Evolutionary conservation across 1,139 yeast species (phyloP), one percentile per base, ranked within the genome.

Genomic region (Pichiaceae sp.): DNA sequence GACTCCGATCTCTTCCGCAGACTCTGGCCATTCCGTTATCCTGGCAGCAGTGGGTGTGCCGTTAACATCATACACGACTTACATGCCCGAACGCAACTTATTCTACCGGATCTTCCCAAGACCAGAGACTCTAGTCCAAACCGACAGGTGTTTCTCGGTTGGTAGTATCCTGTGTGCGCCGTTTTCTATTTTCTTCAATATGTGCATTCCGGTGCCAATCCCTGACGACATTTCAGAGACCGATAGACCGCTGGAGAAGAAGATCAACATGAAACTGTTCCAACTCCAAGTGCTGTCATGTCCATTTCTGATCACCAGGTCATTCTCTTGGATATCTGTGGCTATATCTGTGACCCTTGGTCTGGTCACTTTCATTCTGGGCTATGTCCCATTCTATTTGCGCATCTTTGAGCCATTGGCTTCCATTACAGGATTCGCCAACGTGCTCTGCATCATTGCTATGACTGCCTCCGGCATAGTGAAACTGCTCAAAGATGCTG

Each of bases 381-480:
- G n/a, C 8, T 12, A 14, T 12, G n/a, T 5, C 14, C 14, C n/a
- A 2, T 9, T 42, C 16, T 42, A 38, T 21, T 23, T 28, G 3
- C 24, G 20, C 3, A n/a, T 39, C 4, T 42, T 47, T 18, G 35
- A 33, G 2, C 36, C 33, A 2, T 6, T 43, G 7, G 38, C 52
- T 9, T 39, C 59, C 3, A 6, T 49, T 11, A 36, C 49, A 17
- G 60, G 61, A 0, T 57, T 57, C 32, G 25, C 42, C 4, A 35
- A 41, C 4, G 57, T 53, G 4, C 40, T 57, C 24, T 40, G 42
- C n/a, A 40, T 56, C 35, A 56, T 56, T 9, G 46, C 59, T 3
- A 12, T 38, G 4, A 32, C 54, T 4, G 57, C 61, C 2, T 35
- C 51, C 1, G 54, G 49, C 15, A 42, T 57, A n/a, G 52, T 57